Evolutionary conservation across 2,329 filamentous ascomycete species (phyloP), one percentile per base, ranked within the genome.

Genomic region (Clonostachys rhizophaga): DNA sequence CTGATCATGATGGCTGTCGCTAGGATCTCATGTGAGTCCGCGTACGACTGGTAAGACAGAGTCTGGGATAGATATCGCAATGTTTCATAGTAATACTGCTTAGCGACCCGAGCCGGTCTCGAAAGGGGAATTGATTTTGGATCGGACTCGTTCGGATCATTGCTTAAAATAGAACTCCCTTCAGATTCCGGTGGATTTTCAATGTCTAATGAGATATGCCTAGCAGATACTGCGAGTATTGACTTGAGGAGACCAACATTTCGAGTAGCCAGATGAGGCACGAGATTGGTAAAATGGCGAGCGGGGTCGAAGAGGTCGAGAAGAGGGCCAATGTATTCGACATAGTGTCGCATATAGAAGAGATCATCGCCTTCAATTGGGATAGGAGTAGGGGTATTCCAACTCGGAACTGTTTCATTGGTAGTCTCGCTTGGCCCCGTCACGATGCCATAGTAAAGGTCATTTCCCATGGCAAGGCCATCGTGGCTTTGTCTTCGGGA

Each of bases 1-100:
- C 75, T 79, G 35, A 83, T 79, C 13, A 83, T 67, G 2, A 83
- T 62, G 0, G 77, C 72, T 1, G 78, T 83, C 0, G 76, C 73
- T 9, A 82, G 66, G 1, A 84, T 64, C 55, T 84, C 79, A n/a
- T 68, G 66, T 16, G 75, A 80, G 45, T 70, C 72, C 7, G 74
- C 76, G 56, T 83, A 84, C 2, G 71, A 74, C 4, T 72, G 68
- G 53, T 78, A 78, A 35, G 75, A 69, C 58, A 84, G 73, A 6
- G 79, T 76, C 42, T 72, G 72, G 42, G 78, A 75, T 0, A 83
- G 60, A 52, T 82, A 83, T 37, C 78, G 74, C 2, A 84, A 63
- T 0, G 78, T 81, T 54, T 83, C 77, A 54, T 79, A 76, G 56
- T 83, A 83, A 51, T 81, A 83, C 49, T 74, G 75, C 42, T 70